These are phyloP conservation scores for Smallanthus sonchifolius DNA, from an alignment of 129 eudicot genomes.

Conservation along the genomic window DNA sequence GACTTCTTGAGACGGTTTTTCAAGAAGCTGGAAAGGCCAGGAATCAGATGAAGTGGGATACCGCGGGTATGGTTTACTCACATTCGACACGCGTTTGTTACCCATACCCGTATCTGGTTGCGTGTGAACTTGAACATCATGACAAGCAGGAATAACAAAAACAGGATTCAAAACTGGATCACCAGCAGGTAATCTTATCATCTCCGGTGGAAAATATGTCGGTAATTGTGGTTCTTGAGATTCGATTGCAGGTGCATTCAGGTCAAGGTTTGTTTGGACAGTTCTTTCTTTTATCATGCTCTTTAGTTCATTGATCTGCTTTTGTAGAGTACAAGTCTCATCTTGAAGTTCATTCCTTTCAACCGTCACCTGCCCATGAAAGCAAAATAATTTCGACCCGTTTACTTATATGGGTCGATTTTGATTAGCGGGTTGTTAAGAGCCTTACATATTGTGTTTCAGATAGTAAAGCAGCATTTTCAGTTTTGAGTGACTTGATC, in stretches of 20 bases:
- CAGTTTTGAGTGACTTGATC: slow-evolving; percentile 55
- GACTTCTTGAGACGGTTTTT: slow-evolving; percentile 31
- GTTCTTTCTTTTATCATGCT: slow-evolving; percentile 39
- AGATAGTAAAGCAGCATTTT: slow-evolving; percentile 57
- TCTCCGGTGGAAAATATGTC: slow-evolving; percentile 15
- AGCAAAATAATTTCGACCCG: not conserved
- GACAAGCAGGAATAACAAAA: slow-evolving; percentile 47
- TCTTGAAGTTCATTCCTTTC: slow-evolving; percentile 74
- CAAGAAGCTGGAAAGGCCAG: slow-evolving; percentile 73
- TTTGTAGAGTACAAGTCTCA: slow-evolving; percentile 51
- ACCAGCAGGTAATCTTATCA: slow-evolving; percentile 21
- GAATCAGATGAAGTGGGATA: slow-evolving; percentile 76
- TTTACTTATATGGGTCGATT: not conserved
- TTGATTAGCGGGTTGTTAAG: too few relatives aligned
- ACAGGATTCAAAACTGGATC: slow-evolving; percentile 41
- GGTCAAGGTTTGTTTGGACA: slow-evolving; percentile 50
- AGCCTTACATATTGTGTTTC: slow-evolving; percentile 77
- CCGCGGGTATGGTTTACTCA: slow-evolving; percentile 79
- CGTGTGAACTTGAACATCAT: slow-evolving; percentile 38
- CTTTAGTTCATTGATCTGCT: slow-evolving; percentile 47
- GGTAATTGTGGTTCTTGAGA: slow-evolving; percentile 34
- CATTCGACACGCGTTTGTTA: slow-evolving; percentile 33
- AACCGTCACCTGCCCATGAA: slow-evolving; percentile 43
- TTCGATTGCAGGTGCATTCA: slow-evolving; percentile 57
- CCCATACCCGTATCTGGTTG: slow-evolving; percentile 23